Evolutionary conservation across 805 yeast genomes (phyloP), one percentile per base, ranked within the genome.

Genomic region (Wickerhamomyces bisporus): DNA sequence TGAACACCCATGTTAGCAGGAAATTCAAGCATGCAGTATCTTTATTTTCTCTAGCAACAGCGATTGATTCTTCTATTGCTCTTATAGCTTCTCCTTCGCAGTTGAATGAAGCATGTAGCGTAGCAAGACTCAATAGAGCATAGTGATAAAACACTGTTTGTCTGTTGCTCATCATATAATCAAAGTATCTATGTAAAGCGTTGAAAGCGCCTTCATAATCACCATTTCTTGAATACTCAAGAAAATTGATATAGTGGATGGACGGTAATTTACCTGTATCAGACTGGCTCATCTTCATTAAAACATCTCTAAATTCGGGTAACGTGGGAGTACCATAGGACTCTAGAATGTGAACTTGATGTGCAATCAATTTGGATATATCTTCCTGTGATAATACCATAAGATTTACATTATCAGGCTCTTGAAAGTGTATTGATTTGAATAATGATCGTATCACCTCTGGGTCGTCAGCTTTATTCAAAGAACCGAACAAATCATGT

Each of bases 31-130:
- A 85, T 12, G 71, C 66, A 39, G 75, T 69, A 57, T 89, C 96
- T 44, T 79, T 79, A 49, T 82, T 81, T 50, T 88, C 96, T 47
- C 96, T 66, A 0, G 96, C 96, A 3, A 88, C 87, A 6, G 83
- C 69, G 3, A 87, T 82, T 0, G 96, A 93, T 56, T 88, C 96
- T 44, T 83, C 86, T 8, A 87, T 83, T 1, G 95, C 81, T 45
- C 81, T 70, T 12, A 86, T 56, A 0, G 96, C 95, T 61, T 62
- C 50, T 6, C 44, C 48, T 42, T 76, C 75, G 42, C 80, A 78
- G 17, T 79, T 78, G 57, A 83, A 85, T 30, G 73, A 73, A 15
- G 84, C 83, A 45, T 86, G 86, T 23, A 85, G 57, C 0, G 82
- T 68, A 0, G 94, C 93, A 32, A 81, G 65, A 3, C 85, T 79